Evolutionary conservation across 1,139 yeast genomes (phyloP), one percentile per base, ranked within the genome.

Genomic region (Yamadazyma taylorii): DNA sequence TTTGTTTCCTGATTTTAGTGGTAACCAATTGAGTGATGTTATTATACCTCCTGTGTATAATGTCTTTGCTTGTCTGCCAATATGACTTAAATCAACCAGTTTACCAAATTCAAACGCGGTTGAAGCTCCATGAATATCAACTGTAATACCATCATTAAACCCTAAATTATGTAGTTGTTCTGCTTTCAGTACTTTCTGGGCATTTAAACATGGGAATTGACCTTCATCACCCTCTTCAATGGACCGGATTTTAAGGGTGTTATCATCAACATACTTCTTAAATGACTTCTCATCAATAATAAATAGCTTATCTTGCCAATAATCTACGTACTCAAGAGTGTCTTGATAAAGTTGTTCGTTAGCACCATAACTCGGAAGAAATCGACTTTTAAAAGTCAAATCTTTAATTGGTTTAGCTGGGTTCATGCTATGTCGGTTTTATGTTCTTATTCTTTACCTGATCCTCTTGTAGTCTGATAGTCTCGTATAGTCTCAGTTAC

Each of bases 1-100:
- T 3, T 40, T 30, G 11, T 39, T 46, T 27, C 31, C 35, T 2
- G 45, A 33, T 19, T 51, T 50, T 24, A 41, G 51, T n/a, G 57
- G 61, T n/a, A 75, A 51, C 88, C 89, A 83, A 21, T 74, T 72
- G 40, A 73, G 56, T 15, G 77, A 70, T 0, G 83, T 66, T 0
- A 83, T 65, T 5, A 73, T 53, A 0, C 83, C 83, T 1, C 87
- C 87, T 0, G 74, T 60, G 45, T 78, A 76, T 11, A 75, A 41
- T 0, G 74, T 61, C n/a, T 63, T 52, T 0, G 79, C 83, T 16
- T 55, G 56, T 42, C 85, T 56, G 4, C 58, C 48, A 9, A 50
- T 34, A 1, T 46, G 37, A 14, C 26, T 12, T 11, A 41, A 34
- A 25, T 32, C 31, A 22, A 34, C 32, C 10, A 28, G 11, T 14